Evolutionary conservation across 2,329 filamentous ascomycete genomes (phyloP), one percentile per base, ranked within the genome.

Genomic region (Ophiostoma triangulosporum): DNA sequence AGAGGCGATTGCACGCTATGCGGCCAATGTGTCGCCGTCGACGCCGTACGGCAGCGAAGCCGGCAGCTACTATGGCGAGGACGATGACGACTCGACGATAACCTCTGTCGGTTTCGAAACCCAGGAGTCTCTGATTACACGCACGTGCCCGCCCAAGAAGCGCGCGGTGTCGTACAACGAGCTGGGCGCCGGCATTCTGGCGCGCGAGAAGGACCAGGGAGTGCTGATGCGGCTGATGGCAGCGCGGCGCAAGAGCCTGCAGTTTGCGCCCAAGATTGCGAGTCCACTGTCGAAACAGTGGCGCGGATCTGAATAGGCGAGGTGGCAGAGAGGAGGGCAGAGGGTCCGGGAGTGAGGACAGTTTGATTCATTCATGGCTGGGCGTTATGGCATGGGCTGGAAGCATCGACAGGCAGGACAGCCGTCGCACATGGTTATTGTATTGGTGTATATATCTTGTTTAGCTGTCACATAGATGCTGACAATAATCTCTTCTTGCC

Each of bases 241-340:
- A 11, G 85, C 84, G 0, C 74, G 85, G 57, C 75, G 86, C 57
- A 88, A 87, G 76, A 91, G 84, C 63, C 65, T 88, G 65, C 84
- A 87, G 63, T 88, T 83, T 70, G 84, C 84, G 31, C 86, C 86
- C 29, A 84, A 85, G 68, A 70, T 88, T 55, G 82, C 77, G 17
- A 90, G 86, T 65, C 86, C 86, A 2, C 68, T 90, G 60, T 75
- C 79, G 26, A 78, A 73, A 61, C 69, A 73, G 26, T 81, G 77
- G 77, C 46, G 46, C 15, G 26, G 32, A 8, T 14, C 5, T 11
- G 46, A 48, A 17, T 48, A 48, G 46, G n/a, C 3, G n/a, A 14
- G 9, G 12, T 38, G 14, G n/a, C n/a, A 3, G n/a, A 6, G 4
- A 3, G 24, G 24, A n/a, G 15, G 36, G 36, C n/a, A 24, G 17